A percentile compares a stretch with the other conserved stretches of the same genome.
phyloP scores from a whole-genome alignment of 2,329 filamentous ascomycete genomes.

The Macrophomina tecta region DNA sequence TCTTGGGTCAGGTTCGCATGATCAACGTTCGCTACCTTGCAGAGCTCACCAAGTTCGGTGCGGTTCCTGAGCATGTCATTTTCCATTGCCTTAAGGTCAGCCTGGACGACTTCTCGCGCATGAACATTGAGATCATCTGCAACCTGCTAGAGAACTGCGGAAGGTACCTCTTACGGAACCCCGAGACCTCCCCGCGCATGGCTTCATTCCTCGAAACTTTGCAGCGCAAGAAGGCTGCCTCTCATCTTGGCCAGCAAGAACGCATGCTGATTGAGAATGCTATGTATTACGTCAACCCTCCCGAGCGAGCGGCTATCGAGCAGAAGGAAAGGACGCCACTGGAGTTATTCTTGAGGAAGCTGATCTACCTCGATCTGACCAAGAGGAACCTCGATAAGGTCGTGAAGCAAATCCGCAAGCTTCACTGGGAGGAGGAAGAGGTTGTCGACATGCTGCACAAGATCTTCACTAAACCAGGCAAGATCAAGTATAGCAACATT shows the following conservation, averaged over 20 bases:
- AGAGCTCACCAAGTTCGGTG: slow-evolving; percentile 96
- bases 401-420: slow-evolving; percentile 88
- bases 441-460: slow-evolving; percentile 82
- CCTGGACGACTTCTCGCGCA: slow-evolving; percentile 94
- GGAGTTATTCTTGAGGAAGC: slow-evolving; percentile 89
- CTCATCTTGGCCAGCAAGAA: slow-evolving; percentile 94
- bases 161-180: slow-evolving; percentile 88
- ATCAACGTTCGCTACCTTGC: slow-evolving; percentile 97
- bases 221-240: slow-evolving; percentile 92
- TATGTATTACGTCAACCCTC: slow-evolving; percentile 96
- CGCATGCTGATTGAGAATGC: slow-evolving; percentile 99
- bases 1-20: slow-evolving; percentile 89
- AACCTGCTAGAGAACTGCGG: slow-evolving; percentile 96
- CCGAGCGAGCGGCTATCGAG: slow-evolving; percentile 88
- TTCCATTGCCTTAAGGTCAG: slow-evolving; percentile 99
- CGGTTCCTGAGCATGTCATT: slow-evolving; percentile 97
- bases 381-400: slow-evolving; percentile 94
- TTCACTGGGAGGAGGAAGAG: slow-evolving; percentile 96
- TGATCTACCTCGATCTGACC: slow-evolving; percentile 92
- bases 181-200: slow-evolving; percentile 93
- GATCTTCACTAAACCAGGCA: slow-evolving; percentile 93
- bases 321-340: slow-evolving; percentile 95
- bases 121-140: slow-evolving; percentile 99
- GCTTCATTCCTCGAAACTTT: slow-evolving; percentile 90
- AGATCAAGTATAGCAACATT: slow-evolving; percentile 97